Evolutionary conservation across 257 asterid species (phyloP).

Genomic region (Agastache rugosa): DNA sequence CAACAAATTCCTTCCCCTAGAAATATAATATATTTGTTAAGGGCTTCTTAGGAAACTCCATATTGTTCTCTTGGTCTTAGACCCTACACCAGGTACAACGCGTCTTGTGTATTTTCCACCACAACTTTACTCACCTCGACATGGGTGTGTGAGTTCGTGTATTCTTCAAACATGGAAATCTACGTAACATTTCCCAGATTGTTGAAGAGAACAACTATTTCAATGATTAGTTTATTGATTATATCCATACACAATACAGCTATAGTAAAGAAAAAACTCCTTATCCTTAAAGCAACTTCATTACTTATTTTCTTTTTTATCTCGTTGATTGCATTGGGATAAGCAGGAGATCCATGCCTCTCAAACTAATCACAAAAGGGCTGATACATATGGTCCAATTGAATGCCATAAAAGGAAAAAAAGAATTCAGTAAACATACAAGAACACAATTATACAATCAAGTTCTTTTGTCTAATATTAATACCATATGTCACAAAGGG

Average conservation of each 20-base stretch:
- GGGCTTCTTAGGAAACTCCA: not conserved
- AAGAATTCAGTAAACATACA: too few relatives aligned
- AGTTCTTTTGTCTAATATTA: not conserved
- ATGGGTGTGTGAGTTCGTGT: not conserved
- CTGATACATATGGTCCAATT: too few relatives aligned
- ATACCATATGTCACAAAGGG: not conserved
- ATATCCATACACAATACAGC: not conserved
- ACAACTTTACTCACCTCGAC: not conserved
- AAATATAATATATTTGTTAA: not conserved
- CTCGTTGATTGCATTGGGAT: not conserved
- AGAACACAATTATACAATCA: too few relatives aligned
- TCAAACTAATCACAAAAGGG: not conserved
- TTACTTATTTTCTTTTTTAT: not conserved
- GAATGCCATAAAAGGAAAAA: too few relatives aligned
- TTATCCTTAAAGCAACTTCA: slow-evolving; percentile 7
- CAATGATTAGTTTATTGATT: too few relatives aligned
- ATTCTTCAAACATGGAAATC: too few relatives aligned
- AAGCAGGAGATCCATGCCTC: not conserved
- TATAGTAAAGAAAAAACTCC: not conserved
- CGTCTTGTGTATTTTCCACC: not conserved
- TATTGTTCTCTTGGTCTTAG: too few relatives aligned
- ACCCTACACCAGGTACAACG: not conserved
- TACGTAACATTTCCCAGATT: too few relatives aligned
- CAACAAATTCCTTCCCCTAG: not conserved
- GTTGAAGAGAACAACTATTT: too few relatives aligned